Percentiles rank a stretch among this genome's conserved stretches.
Conservation (phyloP, 1,139 yeast genomes). For the Suhomyces guaymorum region DNA sequence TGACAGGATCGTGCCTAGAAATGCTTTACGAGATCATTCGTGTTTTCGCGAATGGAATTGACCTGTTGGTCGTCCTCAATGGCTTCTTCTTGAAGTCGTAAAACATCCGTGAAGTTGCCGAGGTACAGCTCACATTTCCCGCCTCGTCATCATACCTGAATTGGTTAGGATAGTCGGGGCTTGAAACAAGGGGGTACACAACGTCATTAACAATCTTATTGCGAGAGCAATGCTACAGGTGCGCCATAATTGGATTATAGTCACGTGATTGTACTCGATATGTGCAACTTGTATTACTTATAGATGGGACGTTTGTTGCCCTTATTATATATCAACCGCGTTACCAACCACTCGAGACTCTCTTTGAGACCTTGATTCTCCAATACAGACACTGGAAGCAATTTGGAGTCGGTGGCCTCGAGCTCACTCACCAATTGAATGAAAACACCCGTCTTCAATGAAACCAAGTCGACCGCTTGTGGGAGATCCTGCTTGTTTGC, state of each 20-base stretch:
- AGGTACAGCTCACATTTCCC: too few relatives aligned
- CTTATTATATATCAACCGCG: slow-evolving; percentile 77
- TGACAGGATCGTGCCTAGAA: too few relatives aligned
- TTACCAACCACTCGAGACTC: slow-evolving; percentile 85
- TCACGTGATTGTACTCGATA: not conserved
- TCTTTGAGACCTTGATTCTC: slow-evolving; percentile 85
- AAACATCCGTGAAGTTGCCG: too few relatives aligned
- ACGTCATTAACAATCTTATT: not conserved
- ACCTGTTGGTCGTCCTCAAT: too few relatives aligned
- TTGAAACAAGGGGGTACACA: too few relatives aligned
- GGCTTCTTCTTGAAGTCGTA: too few relatives aligned
- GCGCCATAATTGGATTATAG: not conserved
- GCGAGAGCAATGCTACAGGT: not conserved
- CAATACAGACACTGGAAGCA: slow-evolving; percentile 84
- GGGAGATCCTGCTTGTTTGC: slow-evolving; percentile 94
- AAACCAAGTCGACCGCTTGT: slow-evolving; percentile 69
- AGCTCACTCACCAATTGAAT: slow-evolving; percentile 75
- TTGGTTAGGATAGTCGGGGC: too few relatives aligned
- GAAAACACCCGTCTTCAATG: slow-evolving; percentile 77
- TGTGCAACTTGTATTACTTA: slow-evolving; percentile 16
- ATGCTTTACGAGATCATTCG: too few relatives aligned
- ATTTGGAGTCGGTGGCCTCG: slow-evolving; percentile 88
- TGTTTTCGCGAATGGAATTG: too few relatives aligned
- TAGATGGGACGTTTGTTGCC: slow-evolving; percentile 69
- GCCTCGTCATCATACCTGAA: too few relatives aligned